Evolutionary conservation across 768 basidiomycete genomes (phyloP).

Genomic region (Tylopilus subfusipes): DNA sequence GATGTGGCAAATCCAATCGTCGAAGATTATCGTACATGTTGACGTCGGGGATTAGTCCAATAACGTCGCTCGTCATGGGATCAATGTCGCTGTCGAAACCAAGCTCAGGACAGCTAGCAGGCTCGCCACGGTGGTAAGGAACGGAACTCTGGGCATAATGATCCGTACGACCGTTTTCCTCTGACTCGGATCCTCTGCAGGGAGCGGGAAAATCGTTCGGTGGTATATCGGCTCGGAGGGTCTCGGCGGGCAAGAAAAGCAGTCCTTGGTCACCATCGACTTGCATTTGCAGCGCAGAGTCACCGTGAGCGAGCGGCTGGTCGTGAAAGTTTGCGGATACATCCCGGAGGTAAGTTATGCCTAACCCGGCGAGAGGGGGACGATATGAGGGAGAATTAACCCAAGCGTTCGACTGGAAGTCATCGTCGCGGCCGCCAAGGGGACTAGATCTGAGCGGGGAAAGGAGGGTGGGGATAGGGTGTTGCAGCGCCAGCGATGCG

Average conservation of each 20-base stretch:
- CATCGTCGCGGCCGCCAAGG: conserved; percentile 9
- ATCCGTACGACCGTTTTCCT: neutral
- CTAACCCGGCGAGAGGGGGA: conserved; percentile 25
- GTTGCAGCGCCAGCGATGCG: conserved; percentile 34
- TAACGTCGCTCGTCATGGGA: conserved; percentile 2
- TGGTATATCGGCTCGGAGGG: neutral
- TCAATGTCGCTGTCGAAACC: conserved; percentile 11
- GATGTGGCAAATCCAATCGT: conserved; percentile 11
- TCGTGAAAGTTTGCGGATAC: neutral
- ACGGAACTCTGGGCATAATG: neutral
- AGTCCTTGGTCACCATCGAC: conserved; percentile 1
- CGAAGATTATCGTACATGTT: conserved; percentile 34
- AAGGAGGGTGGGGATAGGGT: conserved; percentile 30
- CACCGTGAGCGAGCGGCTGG: neutral
- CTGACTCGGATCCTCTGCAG: neutral
- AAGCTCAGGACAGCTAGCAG: neutral
- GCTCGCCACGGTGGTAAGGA: neutral
- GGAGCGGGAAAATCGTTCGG: neutral
- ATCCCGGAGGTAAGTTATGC: conserved; percentile 19
- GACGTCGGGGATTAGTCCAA: conserved; percentile 33
- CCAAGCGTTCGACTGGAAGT: conserved; percentile 34
- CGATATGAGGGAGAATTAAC: conserved; percentile 4
- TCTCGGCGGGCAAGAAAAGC: neutral
- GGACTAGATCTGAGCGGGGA: conserved; percentile 17
- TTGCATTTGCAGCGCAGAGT: conserved; percentile 1